Percentiles rank a stretch among this genome's conserved stretches.
These are phyloP conservation scores for Schoenoplectus tabernaemontani DNA, from an alignment of 202 grass and related monocot species.

Conservation along the genomic window DNA sequence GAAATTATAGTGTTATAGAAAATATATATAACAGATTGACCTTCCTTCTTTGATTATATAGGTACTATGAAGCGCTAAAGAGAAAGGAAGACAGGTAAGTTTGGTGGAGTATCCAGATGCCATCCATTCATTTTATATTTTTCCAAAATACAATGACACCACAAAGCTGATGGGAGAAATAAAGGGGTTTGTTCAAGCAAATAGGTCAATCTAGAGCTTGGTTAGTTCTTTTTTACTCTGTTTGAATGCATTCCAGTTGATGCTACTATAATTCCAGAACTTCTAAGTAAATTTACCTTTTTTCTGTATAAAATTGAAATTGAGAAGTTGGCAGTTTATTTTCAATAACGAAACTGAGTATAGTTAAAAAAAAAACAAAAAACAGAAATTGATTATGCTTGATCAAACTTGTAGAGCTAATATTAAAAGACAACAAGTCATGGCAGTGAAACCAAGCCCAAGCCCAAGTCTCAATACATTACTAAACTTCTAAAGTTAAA, in stretches of 20 bases:
- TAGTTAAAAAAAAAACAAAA: no score
- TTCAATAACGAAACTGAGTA: no score
- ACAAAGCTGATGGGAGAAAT: conserved; percentile 41
- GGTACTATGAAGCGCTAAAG: conserved; percentile 43
- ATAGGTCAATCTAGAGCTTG: not conserved
- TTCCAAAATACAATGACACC: conserved; percentile 34
- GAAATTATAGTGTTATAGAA: not conserved
- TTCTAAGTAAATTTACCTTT: not conserved
- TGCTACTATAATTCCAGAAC: no score
- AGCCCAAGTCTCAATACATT: no score
- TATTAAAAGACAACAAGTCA: no score
- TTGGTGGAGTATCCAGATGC: conserved; percentile 59
- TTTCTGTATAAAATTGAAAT: not conserved
- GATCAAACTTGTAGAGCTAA: no score
- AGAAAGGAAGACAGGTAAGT: conserved; percentile 31
- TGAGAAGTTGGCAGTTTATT: not conserved
- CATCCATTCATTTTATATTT: conserved; percentile 74
- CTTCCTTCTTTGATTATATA: not conserved
- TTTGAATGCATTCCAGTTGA: not conserved
- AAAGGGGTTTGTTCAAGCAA: conserved; percentile 39
- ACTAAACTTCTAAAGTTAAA: no score
- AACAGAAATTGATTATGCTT: no score
- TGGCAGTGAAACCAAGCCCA: no score
- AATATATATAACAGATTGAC: not conserved
- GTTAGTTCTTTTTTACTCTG: not conserved